phyloP scores from a whole-genome alignment of 1,284 basidiomycete genomes.

The Trichosporon sp. region DNA sequence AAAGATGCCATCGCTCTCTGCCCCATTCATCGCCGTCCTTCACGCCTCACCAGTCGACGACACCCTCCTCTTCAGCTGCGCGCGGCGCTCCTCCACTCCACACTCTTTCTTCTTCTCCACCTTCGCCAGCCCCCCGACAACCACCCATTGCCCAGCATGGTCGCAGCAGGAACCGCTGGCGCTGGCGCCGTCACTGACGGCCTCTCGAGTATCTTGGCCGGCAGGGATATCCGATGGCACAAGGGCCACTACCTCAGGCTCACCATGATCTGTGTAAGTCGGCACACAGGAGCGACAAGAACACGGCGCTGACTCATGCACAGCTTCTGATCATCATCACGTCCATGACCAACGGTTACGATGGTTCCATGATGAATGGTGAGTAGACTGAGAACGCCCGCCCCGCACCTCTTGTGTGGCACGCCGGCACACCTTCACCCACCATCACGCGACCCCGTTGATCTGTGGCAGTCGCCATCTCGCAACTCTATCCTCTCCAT shows the following conservation, averaged over 20 bases:
- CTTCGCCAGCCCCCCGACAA: not conserved
- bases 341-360: conserved; percentile 38
- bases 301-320: not conserved
- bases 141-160: not conserved
- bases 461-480: not conserved
- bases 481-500: no score
- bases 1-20: conserved; percentile 4
- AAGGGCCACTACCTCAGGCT: conserved; percentile 36
- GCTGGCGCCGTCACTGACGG: conserved; percentile 17
- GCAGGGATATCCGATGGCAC: conserved; percentile 45
- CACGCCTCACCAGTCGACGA: not conserved
- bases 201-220: conserved; percentile 27
- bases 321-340: conserved; percentile 44
- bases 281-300: not conserved
- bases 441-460: not conserved
- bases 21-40: not conserved
- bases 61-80: not conserved
- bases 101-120: not conserved
- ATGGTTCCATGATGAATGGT: conserved; percentile 41
- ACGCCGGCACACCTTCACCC: not conserved
- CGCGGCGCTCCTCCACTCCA: not conserved
- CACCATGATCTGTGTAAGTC: conserved; percentile 37
- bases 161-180: conserved; percentile 21
- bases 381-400: not conserved
- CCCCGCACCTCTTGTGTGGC: not conserved